Evolutionary conservation across 192 early-diverging fungal genomes (phyloP), one percentile per base, ranked within the genome.

Genomic region (Diversispora eburnea): DNA sequence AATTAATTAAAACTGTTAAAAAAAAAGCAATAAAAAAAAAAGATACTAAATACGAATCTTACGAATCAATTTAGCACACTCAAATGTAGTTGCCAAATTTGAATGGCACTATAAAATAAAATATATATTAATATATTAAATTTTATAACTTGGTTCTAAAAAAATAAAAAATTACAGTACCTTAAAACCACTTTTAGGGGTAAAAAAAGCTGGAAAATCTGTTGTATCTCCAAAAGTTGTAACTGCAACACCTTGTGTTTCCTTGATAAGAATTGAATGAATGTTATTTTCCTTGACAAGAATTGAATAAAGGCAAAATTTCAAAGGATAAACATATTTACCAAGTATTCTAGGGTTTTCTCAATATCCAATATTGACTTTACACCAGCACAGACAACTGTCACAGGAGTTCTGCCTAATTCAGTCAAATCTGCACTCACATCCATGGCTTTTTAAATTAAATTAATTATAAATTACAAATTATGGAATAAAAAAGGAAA

Each of bases 281-380:
- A 42, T 57, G 46, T 57, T 9, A 33, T 59, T 66, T 15, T 8
- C 7, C 20, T 62, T 70, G 51, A 67, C 57, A 19, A 4, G n/a
- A n/a, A n/a, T n/a, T n/a, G n/a, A n/a, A n/a, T 49, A 46, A 15
- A 25, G 2, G 2, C 15, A 61, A 8, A 64, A 13, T 33, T 22
- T 25, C 9, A 52, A 20, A 13, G 6, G 6, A 12, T 56, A 8
- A 17, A 39, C 39, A 70, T 55, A 12, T 67, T 67, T 57, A 81
- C 88, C 62, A 97, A 77, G 66, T 87, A 91, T 78, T 99, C 97
- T 7, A 99, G 81, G 0, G 97, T 99, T 70, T 90, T 90, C 66
- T 82, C 87, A 79, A 99, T 91, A 77, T 98, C 95, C 22, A 99
- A 82, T 46, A 99, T 99, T n/a, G 92, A 91, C 75, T 99, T 99